Evolutionary conservation across 2,329 filamentous ascomycete genomes (phyloP), one percentile per base, ranked within the genome.

Genomic region (Monilinia vaccinii-corymbosi): DNA sequence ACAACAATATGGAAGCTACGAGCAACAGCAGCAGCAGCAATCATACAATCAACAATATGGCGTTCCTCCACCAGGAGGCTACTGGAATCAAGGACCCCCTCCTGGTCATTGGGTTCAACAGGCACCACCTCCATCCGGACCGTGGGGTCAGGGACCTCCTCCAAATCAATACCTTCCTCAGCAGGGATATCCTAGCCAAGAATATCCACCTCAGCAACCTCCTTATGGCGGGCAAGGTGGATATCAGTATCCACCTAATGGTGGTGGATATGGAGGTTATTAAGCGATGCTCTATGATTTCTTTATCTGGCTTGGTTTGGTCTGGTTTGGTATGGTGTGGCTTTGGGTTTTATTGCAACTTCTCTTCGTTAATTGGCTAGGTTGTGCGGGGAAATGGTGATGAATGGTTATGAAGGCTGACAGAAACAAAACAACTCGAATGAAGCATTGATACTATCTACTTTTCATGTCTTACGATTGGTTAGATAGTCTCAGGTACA

Each of bases 131-230:
- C 31, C 47, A 8, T 34, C 56, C 8, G 38, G 44, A n/a, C 47
- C 38, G 25, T 59, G 57, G 57, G 57, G 48, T 53, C 48, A 46
- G 23, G 45, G 7, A 8, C 32, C 58, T 48, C 36, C 58, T 47
- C 44, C 36, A 28, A 57, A 34, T n/a, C 53, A 47, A 36, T 61
- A 58, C 28, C 59, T 38, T 21, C 32, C 52, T 47, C 53, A 45
- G 14, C 53, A 56, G 21, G 53, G 42, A 36, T 56, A 56, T 32
- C 42, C n/a, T 7, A 21, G 21, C 21, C 40, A 45, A 21, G 36
- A 56, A 34, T 65, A 63, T 45, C 64, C 61, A 2, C 58, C 62
- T 28, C 64, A 65, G 16, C 66, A 66, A 45, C 62, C 63, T 21
- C 63, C 63, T 36, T 62, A 64, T 58, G 62, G 60, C 25, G 56